Evolutionary conservation across 2,329 filamentous ascomycete genomes (phyloP), one percentile per base, ranked within the genome.

Genomic region (Sporothrix luriei): DNA sequence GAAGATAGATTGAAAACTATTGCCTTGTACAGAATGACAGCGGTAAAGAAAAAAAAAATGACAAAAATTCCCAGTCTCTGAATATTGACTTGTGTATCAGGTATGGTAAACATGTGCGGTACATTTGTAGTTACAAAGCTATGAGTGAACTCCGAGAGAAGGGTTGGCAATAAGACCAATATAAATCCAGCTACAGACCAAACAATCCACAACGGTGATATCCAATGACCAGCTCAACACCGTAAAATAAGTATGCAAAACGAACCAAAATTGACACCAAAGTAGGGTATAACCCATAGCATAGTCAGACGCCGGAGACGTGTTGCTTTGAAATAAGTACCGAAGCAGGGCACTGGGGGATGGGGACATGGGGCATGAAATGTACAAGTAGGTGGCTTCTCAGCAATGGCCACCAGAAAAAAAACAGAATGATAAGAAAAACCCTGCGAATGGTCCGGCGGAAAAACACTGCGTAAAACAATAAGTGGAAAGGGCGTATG

Each of bases 281-380:
- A 67, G 66, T 68, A 59, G 66, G 66, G 66, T 68, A 68, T 48
- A 38, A 68, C 65, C 59, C 26, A 24, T 49, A 24, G 40, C 59
- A 69, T 43, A 3, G 14, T 11, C 3, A 1, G 19, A 68, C 46
- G 67, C 67, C 21, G 43, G 68, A 48, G 68, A 55, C 57, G 65
- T 55, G 65, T 51, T 55, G 51, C 33, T 46, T 16, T 54, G 52
- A 26, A 43, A 11, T n/a, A 29, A 21, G 51, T 10, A 66, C 29
- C 9, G 26, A 57, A 16, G 29, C 1, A 11, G 14, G 14, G 33
- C 9, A 33, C 26, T 33, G 52, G 52, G 52, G 51, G 21, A 67
- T 3, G 24, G 38, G 49, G 51, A 54, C 33, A 21, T 24, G 51
- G 21, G 24, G 9, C 10, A 13, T 3, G 26, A 33, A 64, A 49